phyloP scores from a whole-genome alignment of 2,329 filamentous ascomycete species.

The Pestalotiopsis sp. region DNA sequence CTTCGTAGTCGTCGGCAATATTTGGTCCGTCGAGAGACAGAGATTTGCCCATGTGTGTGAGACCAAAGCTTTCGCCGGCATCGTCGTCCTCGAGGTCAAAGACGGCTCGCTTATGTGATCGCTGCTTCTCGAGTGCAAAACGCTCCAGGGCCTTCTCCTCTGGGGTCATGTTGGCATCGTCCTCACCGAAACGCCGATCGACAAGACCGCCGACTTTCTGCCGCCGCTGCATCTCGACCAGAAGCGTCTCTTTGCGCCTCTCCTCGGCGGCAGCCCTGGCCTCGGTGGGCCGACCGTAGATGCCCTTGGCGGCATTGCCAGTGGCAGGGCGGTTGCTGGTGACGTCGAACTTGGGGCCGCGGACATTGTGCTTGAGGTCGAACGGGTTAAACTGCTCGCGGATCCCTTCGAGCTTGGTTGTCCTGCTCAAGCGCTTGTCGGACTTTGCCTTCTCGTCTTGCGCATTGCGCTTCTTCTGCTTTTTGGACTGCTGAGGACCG shows the following conservation, averaged over 20 bases:
- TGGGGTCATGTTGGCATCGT: conserved; percentile 89
- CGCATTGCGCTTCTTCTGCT: conserved; percentile 78
- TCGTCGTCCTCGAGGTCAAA: conserved; percentile 92
- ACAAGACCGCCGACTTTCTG: conserved; percentile 92
- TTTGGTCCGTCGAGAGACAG: conserved; percentile 63
- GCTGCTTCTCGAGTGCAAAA: conserved; percentile 86
- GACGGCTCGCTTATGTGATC: conserved; percentile 73
- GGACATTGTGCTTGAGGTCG: conserved; percentile 80
- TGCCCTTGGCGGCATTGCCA: conserved; percentile 56
- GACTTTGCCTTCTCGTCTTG: conserved; percentile 65
- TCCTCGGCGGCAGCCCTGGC: conserved; percentile 88
- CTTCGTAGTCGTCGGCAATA: conserved; percentile 75
- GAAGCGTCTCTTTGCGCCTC: conserved; percentile 78
- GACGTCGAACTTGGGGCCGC: conserved; percentile 83
- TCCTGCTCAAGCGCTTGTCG: conserved; percentile 76
- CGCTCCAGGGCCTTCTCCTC: conserved; percentile 91
- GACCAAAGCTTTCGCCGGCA: conserved; percentile 59
- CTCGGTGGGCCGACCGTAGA: conserved; percentile 77
- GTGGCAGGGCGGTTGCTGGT: conserved; percentile 65
- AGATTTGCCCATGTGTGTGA: conserved; percentile 84
- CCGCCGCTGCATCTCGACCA: conserved; percentile 86
- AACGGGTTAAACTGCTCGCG: conserved; percentile 98
- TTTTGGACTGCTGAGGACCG: conserved; percentile 92
- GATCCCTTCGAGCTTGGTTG: conserved; percentile 80
- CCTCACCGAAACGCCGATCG: conserved; percentile 93